Percentiles rank a stretch among this genome's conserved stretches.
phyloP scores from a whole-genome alignment of 2,329 filamentous ascomycete genomes.

The Aspergillus awamori region DNA sequence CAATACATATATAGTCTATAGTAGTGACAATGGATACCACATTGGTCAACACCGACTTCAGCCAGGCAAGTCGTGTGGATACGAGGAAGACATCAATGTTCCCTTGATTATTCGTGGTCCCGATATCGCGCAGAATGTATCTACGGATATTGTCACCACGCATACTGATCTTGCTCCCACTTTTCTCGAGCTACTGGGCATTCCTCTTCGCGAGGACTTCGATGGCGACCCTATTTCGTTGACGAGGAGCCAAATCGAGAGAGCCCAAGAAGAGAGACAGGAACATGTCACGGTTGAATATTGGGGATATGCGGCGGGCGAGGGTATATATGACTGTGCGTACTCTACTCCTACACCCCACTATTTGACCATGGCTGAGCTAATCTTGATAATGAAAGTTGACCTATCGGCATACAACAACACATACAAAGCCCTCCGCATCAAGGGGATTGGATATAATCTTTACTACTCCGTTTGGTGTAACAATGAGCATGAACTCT shows the following conservation, averaged over 20 bases:
- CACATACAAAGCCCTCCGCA: conserved; percentile 43
- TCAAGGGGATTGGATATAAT: conserved; percentile 38
- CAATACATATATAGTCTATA: conserved; percentile 60
- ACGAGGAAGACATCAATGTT: conserved; percentile 61
- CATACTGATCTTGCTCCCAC: conserved; percentile 49
- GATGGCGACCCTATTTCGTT: background rate
- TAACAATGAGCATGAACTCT: conserved; percentile 44
- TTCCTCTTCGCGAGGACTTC: background rate
- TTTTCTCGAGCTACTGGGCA: background rate
- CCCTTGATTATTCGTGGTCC: conserved; percentile 62
- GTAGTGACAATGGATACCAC: conserved; percentile 62
- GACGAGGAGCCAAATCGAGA: background rate
- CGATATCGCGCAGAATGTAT: conserved; percentile 48
- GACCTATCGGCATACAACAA: conserved; percentile 33
- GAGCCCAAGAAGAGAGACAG: background rate
- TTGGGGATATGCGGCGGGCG: background rate
- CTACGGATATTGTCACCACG: conserved; percentile 53
- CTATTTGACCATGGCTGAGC: too few relatives aligned
- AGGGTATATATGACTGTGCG: background rate
- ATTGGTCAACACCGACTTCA: conserved; percentile 59
- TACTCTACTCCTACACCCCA: too few relatives aligned
- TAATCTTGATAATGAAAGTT: background rate
- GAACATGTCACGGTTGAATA: conserved; percentile 8
- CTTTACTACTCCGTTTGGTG: conserved; percentile 47
- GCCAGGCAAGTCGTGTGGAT: conserved; percentile 59